Percentiles rank a stretch among this genome's conserved stretches.
Evolutionary conservation across 768 basidiomycete species (phyloP).

Genomic region (Candolleomyces aberdarensis): DNA sequence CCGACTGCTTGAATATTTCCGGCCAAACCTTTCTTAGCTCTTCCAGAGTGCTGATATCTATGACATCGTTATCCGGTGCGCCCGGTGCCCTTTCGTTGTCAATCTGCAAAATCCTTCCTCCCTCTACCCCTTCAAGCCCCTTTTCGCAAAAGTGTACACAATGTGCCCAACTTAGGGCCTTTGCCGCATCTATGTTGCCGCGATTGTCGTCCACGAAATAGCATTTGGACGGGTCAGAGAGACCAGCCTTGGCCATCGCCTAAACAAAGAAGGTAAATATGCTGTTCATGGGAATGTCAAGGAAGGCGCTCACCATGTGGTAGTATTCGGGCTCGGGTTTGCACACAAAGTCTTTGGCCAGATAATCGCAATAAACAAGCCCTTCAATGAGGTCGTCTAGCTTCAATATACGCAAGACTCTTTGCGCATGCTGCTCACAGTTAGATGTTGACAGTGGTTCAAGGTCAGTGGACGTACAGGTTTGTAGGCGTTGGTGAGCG

Average conservation of each 20-base stretch:
- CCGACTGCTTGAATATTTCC: slow-evolving; percentile 56
- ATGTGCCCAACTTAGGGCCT: slow-evolving; percentile 62
- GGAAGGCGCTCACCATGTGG: slow-evolving; percentile 40
- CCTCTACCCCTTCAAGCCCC: slow-evolving; percentile 62
- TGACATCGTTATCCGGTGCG: slow-evolving; percentile 42
- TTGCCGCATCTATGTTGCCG: slow-evolving; percentile 66
- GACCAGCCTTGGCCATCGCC: slow-evolving; percentile 62
- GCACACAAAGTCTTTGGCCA: slow-evolving; percentile 62
- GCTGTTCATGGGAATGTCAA: background rate
- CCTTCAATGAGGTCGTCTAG: slow-evolving; percentile 73
- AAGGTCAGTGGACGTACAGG: slow-evolving; percentile 39
- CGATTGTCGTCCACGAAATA: slow-evolving; percentile 80
- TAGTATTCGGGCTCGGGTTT: slow-evolving; percentile 81
- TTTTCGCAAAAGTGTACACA: slow-evolving; percentile 76
- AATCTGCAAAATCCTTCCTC: slow-evolving; percentile 52
- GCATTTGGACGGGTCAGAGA: slow-evolving; percentile 66
- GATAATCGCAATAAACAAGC: slow-evolving; percentile 78
- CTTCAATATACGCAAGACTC: slow-evolving; percentile 72
- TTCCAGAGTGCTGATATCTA: slow-evolving; percentile 55
- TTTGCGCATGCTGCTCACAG: slow-evolving; percentile 65
- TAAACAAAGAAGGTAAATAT: slow-evolving; percentile 19
- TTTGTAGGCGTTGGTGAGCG: slow-evolving; percentile 80
- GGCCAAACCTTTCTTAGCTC: slow-evolving; percentile 71
- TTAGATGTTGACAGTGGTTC: background rate
- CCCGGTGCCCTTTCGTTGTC: slow-evolving; percentile 34